Evolutionary conservation across 1,139 yeast species (phyloP), one percentile per base, ranked within the genome.

Genomic region (Candida sp.): DNA sequence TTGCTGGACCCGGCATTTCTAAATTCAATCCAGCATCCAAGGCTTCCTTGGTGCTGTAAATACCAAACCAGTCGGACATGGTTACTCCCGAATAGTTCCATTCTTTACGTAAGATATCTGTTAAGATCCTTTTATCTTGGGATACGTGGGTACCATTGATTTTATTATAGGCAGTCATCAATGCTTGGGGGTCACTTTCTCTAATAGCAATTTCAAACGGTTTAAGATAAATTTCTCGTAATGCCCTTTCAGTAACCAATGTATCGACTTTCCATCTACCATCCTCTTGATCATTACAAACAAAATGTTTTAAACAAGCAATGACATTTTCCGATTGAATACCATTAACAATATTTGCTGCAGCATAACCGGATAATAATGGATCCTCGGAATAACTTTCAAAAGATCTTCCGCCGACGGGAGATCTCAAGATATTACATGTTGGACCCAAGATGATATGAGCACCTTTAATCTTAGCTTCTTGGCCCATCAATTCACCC

Each of bases 321-420:
- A 73, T 75, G 45, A 81, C 68, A 37, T 77, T 71, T 42, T 69
- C 63, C 36, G 64, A 58, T 58, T 82, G 86, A 45, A 81, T 75
- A 43, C 87, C 87, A 37, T 68, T 64, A 47, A 81, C 65, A 37
- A 79, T 64, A 15, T 69, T 59, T 22, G 78, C 67, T 30, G 86
- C 75, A 15, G 74, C 66, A 36, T 67, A 57, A 37, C 87, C 87
- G 11, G 82, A 68, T 37, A 81, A 63, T 32, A 70, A 66, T 4
- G 86, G 86, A 55, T 82, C 87, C 60, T 81, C 87, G 25, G 81
- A 67, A 59, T 77, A 82, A 33, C 81, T 72, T 58, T 82, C 87
- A 53, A 81, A 82, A 1, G 80, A 79, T 46, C 87, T 64, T 11
- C 87, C 87, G 21, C 85, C 86, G 33, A 78, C 60, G 5, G 87